Conservation (phyloP, 208 protist species). For the Spongospora subterranea region DNA sequence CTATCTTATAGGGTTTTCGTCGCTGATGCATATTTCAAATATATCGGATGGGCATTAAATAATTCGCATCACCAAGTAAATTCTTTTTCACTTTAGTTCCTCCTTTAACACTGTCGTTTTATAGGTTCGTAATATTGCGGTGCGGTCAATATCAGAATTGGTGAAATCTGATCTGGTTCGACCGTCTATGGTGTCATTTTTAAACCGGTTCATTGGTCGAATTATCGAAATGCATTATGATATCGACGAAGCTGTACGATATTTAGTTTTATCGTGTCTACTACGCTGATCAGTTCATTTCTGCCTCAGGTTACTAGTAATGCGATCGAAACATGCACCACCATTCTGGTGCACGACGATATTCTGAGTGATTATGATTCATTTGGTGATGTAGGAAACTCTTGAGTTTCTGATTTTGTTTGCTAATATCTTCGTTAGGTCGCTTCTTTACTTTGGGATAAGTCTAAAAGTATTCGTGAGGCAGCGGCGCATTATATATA, state of each 20-base stretch:
- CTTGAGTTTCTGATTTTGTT: neutral
- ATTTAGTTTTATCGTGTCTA: neutral
- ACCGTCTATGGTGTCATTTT: neutral
- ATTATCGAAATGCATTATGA: slow-evolving; percentile 51
- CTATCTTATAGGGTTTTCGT: neutral
- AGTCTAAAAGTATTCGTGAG: slow-evolving; percentile 6
- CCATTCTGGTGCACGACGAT: slow-evolving; percentile 29
- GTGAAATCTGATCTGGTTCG: slow-evolving; percentile 34
- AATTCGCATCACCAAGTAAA: neutral
- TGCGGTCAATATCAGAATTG: neutral
- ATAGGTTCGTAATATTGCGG: slow-evolving; percentile 6
- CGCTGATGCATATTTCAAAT: slow-evolving; percentile 43
- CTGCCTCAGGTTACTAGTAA: neutral
- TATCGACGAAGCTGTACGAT: neutral
- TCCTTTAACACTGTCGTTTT: neutral
- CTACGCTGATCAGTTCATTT: neutral
- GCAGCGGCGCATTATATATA: neutral
- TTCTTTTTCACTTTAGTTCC: neutral
- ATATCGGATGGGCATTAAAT: slow-evolving; percentile 37
- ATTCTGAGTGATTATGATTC: neutral
- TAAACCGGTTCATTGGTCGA: slow-evolving; percentile 3
- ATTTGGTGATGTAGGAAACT: neutral
- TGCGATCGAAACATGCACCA: slow-evolving; percentile 34
- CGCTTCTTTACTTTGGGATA: slow-evolving; percentile 26
- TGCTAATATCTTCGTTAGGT: neutral